phyloP scores from a whole-genome alignment of 2,329 filamentous ascomycete genomes.

The Conoideocrella luteorostrata region DNA sequence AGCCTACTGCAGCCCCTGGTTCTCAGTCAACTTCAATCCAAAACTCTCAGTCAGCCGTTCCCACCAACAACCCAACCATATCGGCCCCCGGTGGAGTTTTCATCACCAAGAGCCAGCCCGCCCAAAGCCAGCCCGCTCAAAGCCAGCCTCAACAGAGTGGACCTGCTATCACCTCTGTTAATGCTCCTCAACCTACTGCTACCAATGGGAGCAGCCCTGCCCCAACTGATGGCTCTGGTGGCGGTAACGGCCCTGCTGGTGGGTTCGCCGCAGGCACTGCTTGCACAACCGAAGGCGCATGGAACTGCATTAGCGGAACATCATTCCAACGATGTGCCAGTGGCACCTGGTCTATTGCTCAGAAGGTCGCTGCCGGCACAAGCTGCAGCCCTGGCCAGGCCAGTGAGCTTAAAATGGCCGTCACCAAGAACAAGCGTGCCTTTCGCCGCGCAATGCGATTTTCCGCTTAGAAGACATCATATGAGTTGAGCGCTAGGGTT shows the following conservation, averaged over 20 bases:
- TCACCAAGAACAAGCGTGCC: constrained; percentile 8
- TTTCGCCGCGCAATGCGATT: constrained; percentile 24
- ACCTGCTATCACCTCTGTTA: constrained; percentile 10
- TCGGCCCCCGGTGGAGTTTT: constrained; percentile 35
- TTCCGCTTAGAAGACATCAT: constrained; percentile 4
- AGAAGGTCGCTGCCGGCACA: constrained; percentile 39
- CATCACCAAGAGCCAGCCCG: constrained; percentile 23
- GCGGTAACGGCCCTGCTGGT: constrained; percentile 21
- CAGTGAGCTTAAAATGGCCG: constrained; percentile 26
- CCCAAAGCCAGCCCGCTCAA: constrained; percentile 11
- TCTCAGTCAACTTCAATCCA: background rate
- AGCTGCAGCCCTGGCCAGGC: constrained; percentile 32
- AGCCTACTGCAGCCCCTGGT: constrained; percentile 3
- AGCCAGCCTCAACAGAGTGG: background rate
- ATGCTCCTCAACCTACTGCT: constrained; percentile 13
- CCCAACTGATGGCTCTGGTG: constrained; percentile 8
- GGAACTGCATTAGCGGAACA: constrained; percentile 46
- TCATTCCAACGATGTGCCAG: constrained; percentile 50
- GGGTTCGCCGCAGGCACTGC: constrained; percentile 34
- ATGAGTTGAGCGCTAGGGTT: background rate
- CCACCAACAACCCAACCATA: no score
- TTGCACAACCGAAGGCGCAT: constrained; percentile 42
- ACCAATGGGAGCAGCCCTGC: constrained; percentile 13
- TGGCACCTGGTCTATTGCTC: constrained; percentile 40
- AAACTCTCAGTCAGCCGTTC: background rate